A percentile compares a stretch with the other conserved stretches of the same genome.
Evolutionary conservation across 441 rosid genomes (phyloP).

Genomic region (Melianthus villosus): DNA sequence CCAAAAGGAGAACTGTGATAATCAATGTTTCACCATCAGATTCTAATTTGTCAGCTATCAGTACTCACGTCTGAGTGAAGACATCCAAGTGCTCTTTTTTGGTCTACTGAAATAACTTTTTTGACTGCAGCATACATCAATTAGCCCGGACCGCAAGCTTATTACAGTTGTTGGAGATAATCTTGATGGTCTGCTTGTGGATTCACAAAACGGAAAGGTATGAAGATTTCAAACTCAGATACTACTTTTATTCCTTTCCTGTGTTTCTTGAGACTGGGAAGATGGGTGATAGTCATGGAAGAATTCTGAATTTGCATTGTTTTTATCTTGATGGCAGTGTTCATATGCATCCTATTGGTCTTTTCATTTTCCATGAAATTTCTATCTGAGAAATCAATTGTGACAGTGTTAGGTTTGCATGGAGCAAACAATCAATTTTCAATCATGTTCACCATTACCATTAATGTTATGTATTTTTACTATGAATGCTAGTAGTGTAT

Average conservation of each 20-base stretch:
- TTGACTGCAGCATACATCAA: constrained; percentile 22
- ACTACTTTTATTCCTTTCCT: not conserved
- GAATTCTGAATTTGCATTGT: no score
- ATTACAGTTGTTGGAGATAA: constrained; percentile 23
- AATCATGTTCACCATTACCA: no score
- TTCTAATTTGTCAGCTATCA: no score
- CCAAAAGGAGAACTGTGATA: no score
- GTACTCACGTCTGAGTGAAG: not conserved
- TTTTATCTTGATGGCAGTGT: no score
- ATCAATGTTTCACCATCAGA: no score
- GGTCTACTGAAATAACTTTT: not conserved
- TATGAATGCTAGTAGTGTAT: not conserved
- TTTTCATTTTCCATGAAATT: no score
- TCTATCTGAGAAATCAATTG: no score
- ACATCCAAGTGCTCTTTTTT: not conserved
- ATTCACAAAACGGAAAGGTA: constrained; percentile 26
- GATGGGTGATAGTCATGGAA: not conserved
- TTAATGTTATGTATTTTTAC: no score
- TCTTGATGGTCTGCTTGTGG: constrained; percentile 23
- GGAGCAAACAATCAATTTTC: no score
- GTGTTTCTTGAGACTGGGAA: not conserved
- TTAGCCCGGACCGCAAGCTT: constrained; percentile 20
- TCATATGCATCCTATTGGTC: no score
- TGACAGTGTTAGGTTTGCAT: no score
- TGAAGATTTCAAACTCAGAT: not conserved